phyloP scores from a whole-genome alignment of 1,284 basidiomycete species.

The Ustilago cynodontis region DNA sequence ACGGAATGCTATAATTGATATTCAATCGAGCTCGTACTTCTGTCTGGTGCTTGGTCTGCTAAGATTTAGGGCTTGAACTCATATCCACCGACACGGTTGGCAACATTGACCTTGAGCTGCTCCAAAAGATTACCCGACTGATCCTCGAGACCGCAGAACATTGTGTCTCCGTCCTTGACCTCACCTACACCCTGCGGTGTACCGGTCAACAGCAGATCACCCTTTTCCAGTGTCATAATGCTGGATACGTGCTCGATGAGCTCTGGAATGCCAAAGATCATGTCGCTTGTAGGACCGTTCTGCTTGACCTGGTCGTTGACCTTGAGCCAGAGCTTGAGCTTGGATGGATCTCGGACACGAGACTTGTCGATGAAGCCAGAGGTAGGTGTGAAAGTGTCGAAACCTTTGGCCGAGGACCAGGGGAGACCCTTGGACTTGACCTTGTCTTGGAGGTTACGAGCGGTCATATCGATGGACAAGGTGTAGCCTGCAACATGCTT shows the following conservation, averaged over 20 bases:
- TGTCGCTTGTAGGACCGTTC: conserved; percentile 84
- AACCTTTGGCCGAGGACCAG: conserved; percentile 92
- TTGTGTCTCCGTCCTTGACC: conserved; percentile 80
- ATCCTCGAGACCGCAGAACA: conserved; percentile 81
- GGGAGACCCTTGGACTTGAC: conserved; percentile 93
- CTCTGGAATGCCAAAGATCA: conserved; percentile 93
- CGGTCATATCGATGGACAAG: conserved; percentile 93
- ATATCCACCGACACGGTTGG: conserved; percentile 79
- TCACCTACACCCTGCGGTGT: conserved; percentile 86
- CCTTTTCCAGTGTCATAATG: conserved; percentile 92
- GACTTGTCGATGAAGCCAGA: conserved; percentile 82
- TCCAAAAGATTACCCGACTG: conserved; percentile 76
- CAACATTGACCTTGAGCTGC: conserved; percentile 77
- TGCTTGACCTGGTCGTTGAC: conserved; percentile 88
- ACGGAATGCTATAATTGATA: not conserved
- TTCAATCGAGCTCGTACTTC: not conserved
- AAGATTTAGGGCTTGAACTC: conserved; percentile 71
- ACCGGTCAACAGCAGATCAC: conserved; percentile 71
- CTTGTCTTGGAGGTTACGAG: conserved; percentile 91
- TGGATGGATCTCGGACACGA: conserved; percentile 79
- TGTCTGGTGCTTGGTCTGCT: not conserved
- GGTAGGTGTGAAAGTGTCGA: conserved; percentile 88
- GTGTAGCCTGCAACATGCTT: conserved; percentile 92
- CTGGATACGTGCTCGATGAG: conserved; percentile 91
- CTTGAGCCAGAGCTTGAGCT: conserved; percentile 82